Conservation (phyloP, 2,329 filamentous ascomycete genomes). For the Fusarium sp. region DNA sequence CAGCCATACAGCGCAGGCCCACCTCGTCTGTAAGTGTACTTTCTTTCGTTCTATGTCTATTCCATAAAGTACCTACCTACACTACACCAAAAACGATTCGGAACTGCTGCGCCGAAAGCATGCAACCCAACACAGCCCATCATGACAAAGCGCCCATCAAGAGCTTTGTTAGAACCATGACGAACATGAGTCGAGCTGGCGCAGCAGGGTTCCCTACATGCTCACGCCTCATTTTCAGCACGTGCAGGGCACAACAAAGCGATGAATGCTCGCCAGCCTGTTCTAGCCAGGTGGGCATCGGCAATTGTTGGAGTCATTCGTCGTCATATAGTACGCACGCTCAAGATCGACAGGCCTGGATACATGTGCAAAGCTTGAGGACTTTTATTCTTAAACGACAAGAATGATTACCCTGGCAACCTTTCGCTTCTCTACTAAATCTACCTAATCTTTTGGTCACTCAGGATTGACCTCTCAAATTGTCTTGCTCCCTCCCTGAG, state of each 20-base stretch:
- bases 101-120: background rate
- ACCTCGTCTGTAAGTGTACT: slow-evolving; percentile 44
- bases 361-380: background rate
- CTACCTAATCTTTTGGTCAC: background rate
- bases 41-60: background rate
- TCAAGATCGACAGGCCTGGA: slow-evolving; percentile 4
- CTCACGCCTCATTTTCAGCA: slow-evolving; percentile 4
- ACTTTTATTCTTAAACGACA: background rate
- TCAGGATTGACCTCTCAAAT: background rate
- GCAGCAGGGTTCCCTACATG: slow-evolving; percentile 13
- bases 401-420: background rate
- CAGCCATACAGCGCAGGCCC: slow-evolving; percentile 31
- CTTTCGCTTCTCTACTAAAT: background rate
- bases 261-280: slow-evolving; percentile 10
- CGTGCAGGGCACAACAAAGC: slow-evolving; percentile 7
- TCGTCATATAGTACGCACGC: slow-evolving; percentile 19
- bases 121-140: background rate
- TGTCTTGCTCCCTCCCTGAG: background rate
- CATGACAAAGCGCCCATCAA: slow-evolving; percentile 1
- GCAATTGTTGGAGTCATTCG: slow-evolving; percentile 12
- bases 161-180: slow-evolving; percentile 9
- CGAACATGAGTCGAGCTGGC: slow-evolving; percentile 17
- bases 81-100: background rate
- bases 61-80: too few relatives aligned
- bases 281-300: background rate